Percentiles rank a stretch among this genome's conserved stretches.
These are phyloP conservation scores for Fagus sylvatica DNA, from an alignment of 306 rosid genomes.

Conservation along the genomic window DNA sequence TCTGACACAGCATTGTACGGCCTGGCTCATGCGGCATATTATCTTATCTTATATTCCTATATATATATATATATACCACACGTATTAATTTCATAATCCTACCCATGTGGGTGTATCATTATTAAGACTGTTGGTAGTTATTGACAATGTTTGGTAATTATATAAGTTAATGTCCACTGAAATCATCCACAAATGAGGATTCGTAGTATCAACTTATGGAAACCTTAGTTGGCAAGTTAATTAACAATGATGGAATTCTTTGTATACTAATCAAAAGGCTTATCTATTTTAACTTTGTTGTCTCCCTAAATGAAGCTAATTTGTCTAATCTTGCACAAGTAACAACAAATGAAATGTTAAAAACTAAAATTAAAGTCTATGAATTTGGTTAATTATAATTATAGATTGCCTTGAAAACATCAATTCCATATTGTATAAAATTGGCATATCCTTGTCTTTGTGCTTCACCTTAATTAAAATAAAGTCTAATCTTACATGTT, in stretches of 20 bases:
- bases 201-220: constrained; percentile 36
- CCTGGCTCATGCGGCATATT: constrained; percentile 19
- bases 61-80: constrained; percentile 13
- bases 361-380: neutral
- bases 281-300: constrained; percentile 41
- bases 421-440: constrained; percentile 14
- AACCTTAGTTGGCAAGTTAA: constrained; percentile 37
- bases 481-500: constrained; percentile 18
- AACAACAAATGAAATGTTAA: constrained; percentile 21
- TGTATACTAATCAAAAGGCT: constrained; percentile 9
- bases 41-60: no score
- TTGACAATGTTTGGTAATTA: constrained; percentile 19
- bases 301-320: constrained; percentile 50
- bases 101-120: constrained; percentile 23
- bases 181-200: constrained; percentile 26
- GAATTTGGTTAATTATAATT: neutral
- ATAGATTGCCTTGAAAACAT: constrained; percentile 15
- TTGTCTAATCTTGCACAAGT: constrained; percentile 16
- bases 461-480: constrained; percentile 27
- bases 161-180: constrained; percentile 28
- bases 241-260: neutral
- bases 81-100: constrained; percentile 15
- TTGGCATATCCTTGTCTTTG: constrained; percentile 25
- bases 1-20: constrained; percentile 41
- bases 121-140: neutral